These are phyloP conservation scores for Globomyces pollinis-pini DNA, from an alignment of 192 early-diverging fungal genomes.

Conservation along the genomic window DNA sequence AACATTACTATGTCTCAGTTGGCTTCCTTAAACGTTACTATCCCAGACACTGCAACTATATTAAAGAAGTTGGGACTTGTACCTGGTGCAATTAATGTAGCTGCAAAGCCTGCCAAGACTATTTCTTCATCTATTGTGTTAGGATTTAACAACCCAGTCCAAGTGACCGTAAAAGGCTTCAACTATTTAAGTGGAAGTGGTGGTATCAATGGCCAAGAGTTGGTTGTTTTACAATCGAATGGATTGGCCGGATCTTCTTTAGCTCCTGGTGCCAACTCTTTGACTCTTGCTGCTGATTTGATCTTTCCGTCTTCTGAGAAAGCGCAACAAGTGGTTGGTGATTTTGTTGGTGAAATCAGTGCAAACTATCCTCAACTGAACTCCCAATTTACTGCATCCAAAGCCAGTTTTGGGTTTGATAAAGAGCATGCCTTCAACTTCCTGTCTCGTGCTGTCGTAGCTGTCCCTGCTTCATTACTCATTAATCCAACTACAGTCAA, in stretches of 20 bases:
- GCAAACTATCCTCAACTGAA: not conserved
- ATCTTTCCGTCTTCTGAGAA: conserved; percentile 6
- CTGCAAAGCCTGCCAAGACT: conserved; percentile 13
- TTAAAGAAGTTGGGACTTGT: conserved; percentile 8
- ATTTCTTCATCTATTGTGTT: conserved; percentile 10
- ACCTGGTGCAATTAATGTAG: conserved; percentile 9
- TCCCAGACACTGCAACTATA: conserved; percentile 10
- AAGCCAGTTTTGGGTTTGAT: conserved; percentile 17
- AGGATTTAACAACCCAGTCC: conserved; percentile 16
- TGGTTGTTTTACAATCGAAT: not conserved
- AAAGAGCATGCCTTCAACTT: conserved; percentile 16
- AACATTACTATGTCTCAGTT: too few species aligned
- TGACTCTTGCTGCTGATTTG: conserved; percentile 12
- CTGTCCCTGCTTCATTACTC: not conserved
- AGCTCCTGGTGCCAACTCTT: conserved; percentile 13
- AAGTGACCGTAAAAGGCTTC: conserved; percentile 18
- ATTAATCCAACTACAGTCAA: conserved; percentile 2
- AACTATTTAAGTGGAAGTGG: conserved; percentile 12
- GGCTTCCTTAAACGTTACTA: too few species aligned
- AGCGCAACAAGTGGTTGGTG: conserved; percentile 10
- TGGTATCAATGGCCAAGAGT: conserved; percentile 9
- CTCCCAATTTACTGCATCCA: conserved; percentile 3
- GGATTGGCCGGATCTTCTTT: not conserved
- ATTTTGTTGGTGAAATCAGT: conserved; percentile 13
- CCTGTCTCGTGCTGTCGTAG: not conserved